phyloP scores from a whole-genome alignment of 2,329 filamentous ascomycete species.

The Davidsoniella virescens region DNA sequence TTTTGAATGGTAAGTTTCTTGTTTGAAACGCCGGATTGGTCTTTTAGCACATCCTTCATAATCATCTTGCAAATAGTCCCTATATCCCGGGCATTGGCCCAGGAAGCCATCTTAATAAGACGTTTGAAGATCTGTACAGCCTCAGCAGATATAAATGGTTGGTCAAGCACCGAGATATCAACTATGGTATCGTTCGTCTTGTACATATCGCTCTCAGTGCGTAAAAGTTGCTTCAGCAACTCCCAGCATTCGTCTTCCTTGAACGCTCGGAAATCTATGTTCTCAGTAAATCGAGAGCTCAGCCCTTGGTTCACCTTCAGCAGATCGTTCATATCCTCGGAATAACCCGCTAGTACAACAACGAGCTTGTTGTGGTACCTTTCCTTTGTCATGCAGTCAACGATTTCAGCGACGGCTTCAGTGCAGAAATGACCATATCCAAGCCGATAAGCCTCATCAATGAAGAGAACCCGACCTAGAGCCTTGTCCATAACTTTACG shows the following conservation, averaged over 20 bases:
- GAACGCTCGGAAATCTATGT: slow-evolving; percentile 37
- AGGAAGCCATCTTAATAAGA: background rate
- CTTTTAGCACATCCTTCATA: background rate
- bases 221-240: slow-evolving; percentile 24
- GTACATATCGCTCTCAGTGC: slow-evolving; percentile 14
- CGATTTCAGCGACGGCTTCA: slow-evolving; percentile 37
- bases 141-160: background rate
- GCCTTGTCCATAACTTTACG: slow-evolving; percentile 39
- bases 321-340: slow-evolving; percentile 46
- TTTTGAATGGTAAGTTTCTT: too few relatives aligned
- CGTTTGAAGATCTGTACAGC: background rate
- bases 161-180: slow-evolving; percentile 5
- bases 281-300: slow-evolving; percentile 47
- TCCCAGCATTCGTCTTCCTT: slow-evolving; percentile 24
- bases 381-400: slow-evolving; percentile 36
- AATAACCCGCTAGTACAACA: slow-evolving; percentile 54
- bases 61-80: background rate
- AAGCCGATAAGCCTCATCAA: slow-evolving; percentile 58
- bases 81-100: slow-evolving; percentile 1
- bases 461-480: slow-evolving; percentile 50
- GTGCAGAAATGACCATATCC: slow-evolving; percentile 38
- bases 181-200: background rate
- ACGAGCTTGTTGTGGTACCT: slow-evolving; percentile 43
- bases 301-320: slow-evolving; percentile 46
- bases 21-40: too few relatives aligned